A percentile compares a stretch with the other conserved stretches of the same genome.
phyloP scores from a whole-genome alignment of 2,329 filamentous ascomycete species.

The Fusarium keratoplasticum region DNA sequence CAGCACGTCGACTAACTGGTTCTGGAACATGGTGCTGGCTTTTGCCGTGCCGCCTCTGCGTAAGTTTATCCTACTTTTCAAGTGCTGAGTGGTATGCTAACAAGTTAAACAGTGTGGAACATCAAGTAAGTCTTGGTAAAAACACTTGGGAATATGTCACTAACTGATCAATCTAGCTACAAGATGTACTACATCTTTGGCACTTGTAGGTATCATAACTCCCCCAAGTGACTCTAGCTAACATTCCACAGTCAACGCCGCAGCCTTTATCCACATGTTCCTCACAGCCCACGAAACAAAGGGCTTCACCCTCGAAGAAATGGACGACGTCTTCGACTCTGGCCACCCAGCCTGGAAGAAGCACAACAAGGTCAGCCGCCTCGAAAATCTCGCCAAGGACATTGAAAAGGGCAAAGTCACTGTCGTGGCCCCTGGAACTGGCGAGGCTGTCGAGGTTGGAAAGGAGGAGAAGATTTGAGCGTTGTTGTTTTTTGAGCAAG shows the following conservation, averaged over 20 bases:
- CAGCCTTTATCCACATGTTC: conserved; percentile 76
- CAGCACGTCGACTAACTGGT: conserved; percentile 53
- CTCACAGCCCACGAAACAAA: conserved; percentile 74
- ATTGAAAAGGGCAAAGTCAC: conserved; percentile 61
- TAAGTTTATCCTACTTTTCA: conserved; percentile 43
- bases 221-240: background rate
- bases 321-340: conserved; percentile 77
- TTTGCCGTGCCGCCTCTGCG: conserved; percentile 60
- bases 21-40: conserved; percentile 49
- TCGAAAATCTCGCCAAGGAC: conserved; percentile 60
- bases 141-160: background rate
- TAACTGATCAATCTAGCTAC: conserved; percentile 49
- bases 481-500: background rate
- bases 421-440: conserved; percentile 40
- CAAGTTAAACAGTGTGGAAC: conserved; percentile 48
- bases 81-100: no score
- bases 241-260: conserved; percentile 63
- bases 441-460: background rate
- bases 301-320: conserved; percentile 81
- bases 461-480: background rate
- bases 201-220: conserved; percentile 54
- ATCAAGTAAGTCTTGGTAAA: conserved; percentile 56
- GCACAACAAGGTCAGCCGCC: conserved; percentile 53
- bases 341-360: conserved; percentile 70
- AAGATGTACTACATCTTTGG: conserved; percentile 81